Evolutionary conservation across 441 rosid genomes (phyloP).

Genomic region (Eutrema salsugineum): DNA sequence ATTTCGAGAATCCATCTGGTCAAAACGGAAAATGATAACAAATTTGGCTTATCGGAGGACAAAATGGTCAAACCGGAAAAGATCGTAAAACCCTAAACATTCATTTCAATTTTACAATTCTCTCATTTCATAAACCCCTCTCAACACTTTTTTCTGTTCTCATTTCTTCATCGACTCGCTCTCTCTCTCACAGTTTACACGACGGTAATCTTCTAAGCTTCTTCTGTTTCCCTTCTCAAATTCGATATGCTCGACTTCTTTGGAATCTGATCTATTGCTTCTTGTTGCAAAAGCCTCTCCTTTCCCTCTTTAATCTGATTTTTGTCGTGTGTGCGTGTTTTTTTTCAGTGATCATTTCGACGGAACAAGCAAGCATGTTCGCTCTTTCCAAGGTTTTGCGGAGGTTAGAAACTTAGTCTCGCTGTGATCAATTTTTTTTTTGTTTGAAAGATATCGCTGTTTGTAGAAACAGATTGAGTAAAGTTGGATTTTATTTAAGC

Average conservation of each 20-base stretch:
- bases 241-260: background rate
- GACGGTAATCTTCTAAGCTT: background rate
- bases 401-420: conserved; percentile 13
- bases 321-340: background rate
- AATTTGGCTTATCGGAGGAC: background rate
- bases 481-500: background rate
- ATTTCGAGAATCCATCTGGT: background rate
- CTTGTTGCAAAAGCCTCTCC: background rate
- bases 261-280: background rate
- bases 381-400: conserved; percentile 34
- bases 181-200: background rate
- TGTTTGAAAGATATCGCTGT: background rate
- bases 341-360: background rate
- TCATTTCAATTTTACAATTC: background rate
- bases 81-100: conserved; percentile 19
- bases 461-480: background rate
- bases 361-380: conserved; percentile 21
- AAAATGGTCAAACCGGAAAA: background rate
- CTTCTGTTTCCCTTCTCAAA: background rate
- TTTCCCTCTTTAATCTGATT: background rate
- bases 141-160: background rate
- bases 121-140: conserved; percentile 7
- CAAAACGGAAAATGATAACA: background rate
- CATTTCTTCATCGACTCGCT: background rate
- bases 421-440: background rate